A percentile compares a stretch with the other conserved stretches of the same genome.
These are phyloP conservation scores for Thraustochytrium sp. DNA, from an alignment of 352 stramenopile species.

Conservation along the genomic window DNA sequence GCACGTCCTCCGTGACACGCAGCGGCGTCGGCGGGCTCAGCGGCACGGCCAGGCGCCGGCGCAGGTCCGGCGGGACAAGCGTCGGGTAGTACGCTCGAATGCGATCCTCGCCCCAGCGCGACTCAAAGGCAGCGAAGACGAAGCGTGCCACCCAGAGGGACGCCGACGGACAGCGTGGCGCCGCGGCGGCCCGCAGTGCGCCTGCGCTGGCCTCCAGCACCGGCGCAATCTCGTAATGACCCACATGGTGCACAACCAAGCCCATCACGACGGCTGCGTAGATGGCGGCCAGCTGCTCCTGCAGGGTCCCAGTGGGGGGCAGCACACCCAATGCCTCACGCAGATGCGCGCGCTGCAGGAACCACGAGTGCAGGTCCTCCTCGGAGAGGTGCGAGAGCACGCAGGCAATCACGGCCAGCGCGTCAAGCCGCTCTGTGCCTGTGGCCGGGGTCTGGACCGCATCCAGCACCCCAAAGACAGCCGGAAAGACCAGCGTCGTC, in stretches of 20 bases:
- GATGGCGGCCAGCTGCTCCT: not conserved
- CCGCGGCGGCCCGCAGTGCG: not conserved
- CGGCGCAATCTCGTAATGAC: not conserved
- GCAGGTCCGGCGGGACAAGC: not conserved
- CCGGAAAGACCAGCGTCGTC: not conserved
- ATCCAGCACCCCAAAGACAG: not conserved
- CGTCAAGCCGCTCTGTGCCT: not conserved
- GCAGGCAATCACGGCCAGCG: not conserved
- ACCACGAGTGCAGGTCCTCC: not conserved
- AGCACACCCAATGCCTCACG: not conserved
- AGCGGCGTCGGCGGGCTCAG: not conserved
- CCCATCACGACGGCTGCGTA: not conserved
- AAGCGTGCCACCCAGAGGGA: not conserved
- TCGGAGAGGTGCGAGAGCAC: not conserved
- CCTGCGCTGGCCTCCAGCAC: not conserved
- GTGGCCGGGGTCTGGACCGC: not conserved
- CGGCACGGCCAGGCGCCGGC: not conserved
- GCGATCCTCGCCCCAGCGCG: not conserved
- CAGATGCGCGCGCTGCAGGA: not conserved
- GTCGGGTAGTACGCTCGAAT: constrained; percentile 1
- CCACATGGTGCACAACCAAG: not conserved
- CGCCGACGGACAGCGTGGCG: not conserved
- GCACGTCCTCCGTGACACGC: not conserved
- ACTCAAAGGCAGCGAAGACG: not conserved
- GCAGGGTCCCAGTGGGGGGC: not conserved